Evolutionary conservation across 2,329 filamentous ascomycete genomes (phyloP).

Genomic region (Fusarium sp.): DNA sequence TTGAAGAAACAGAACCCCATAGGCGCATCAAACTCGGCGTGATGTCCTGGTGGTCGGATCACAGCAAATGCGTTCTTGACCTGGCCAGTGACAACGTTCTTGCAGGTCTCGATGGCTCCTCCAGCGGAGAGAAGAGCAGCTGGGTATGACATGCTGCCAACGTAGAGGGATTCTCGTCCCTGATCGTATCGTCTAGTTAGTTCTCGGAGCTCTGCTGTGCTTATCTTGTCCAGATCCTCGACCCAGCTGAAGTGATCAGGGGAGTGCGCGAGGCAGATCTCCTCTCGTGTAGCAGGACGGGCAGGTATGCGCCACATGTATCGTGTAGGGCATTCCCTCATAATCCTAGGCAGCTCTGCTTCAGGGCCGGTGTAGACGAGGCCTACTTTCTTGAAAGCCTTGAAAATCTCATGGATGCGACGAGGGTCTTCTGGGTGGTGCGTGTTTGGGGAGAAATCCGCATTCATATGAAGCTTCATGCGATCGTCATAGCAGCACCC

Average conservation of each 20-base stretch:
- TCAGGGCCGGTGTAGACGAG: slow-evolving; percentile 75
- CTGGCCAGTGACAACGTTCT: slow-evolving; percentile 82
- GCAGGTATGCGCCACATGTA: slow-evolving; percentile 83
- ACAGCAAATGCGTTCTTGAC: slow-evolving; percentile 97
- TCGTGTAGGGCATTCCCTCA: slow-evolving; percentile 65
- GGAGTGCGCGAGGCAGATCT: slow-evolving; percentile 84
- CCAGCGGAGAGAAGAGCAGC: slow-evolving; percentile 88
- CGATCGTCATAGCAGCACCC: slow-evolving; percentile 91
- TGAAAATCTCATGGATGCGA: slow-evolving; percentile 92
- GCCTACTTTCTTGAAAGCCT: slow-evolving; percentile 83
- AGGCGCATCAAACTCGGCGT: slow-evolving; percentile 85
- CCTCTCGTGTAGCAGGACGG: slow-evolving; percentile 79
- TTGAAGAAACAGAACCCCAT: slow-evolving; percentile 99
- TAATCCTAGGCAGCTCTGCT: slow-evolving; percentile 61
- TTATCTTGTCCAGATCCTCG: slow-evolving; percentile 62
- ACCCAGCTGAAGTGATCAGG: slow-evolving; percentile 85
- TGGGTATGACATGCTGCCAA: slow-evolving; percentile 82
- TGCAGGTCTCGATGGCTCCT: slow-evolving; percentile 94
- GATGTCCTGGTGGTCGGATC: slow-evolving; percentile 93
- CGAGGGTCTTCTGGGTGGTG: slow-evolving; percentile 95
- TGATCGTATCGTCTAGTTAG: slow-evolving; percentile 71
- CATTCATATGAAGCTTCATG: slow-evolving; percentile 95
- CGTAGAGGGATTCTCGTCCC: slow-evolving; percentile 81
- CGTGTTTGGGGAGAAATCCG: slow-evolving; percentile 76
- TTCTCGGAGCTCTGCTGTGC: slow-evolving; percentile 73